Base-by-base conservation (phyloP, 2,329 filamentous ascomycete genomes). In the Colletotrichum sidae region DNA sequence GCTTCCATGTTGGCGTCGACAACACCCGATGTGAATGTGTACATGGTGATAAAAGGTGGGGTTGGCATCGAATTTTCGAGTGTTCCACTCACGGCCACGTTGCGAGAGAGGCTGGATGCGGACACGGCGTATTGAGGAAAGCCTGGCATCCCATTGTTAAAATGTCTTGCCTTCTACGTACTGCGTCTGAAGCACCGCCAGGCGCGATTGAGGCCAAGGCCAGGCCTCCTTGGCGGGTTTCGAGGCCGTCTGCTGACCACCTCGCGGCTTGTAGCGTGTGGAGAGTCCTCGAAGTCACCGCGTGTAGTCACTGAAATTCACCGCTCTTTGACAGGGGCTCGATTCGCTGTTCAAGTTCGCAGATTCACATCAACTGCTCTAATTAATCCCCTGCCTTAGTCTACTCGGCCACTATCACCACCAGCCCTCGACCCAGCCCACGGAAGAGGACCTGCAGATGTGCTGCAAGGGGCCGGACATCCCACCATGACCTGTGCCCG, bases 281-380 rank as follows among this genome's bases (percentile, higher is more conserved):
- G 37, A 42, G 15, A 25, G 25, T 25, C 25, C 25, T 11, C 41
- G 39, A 10, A 17, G 55, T 45, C 38, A 37, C 64, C 52, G 63
- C 50, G 42, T 66, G 59, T n/a, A n/a, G n/a, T 49, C 53, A 55
- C 25, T 46, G 42, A 53, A 58, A 42, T 64, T 67, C 64, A 67
- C 64, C 64, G 64, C 64, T 58, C 47, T 64, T 67, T 67, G 35
- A 53, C 47, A 47, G 33, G 54, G 53, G 15, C 25, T 58, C 53
- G 47, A 64, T 67, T 59, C 64, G 53, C 50, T 51, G 47, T 67
- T 17, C 53, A 34, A 51, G 25, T 59, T 39, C 60, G 25, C 60
- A 57, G 47, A 35, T 52, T 55, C 42, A 44, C 13, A 44, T 44
- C 42, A 12, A 13, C 42, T 8, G 13, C 42, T 15, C 42, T 13